Evolutionary conservation across 805 yeast genomes (phyloP), one percentile per base, ranked within the genome.

Genomic region (Cyberlindnera mycetangii): DNA sequence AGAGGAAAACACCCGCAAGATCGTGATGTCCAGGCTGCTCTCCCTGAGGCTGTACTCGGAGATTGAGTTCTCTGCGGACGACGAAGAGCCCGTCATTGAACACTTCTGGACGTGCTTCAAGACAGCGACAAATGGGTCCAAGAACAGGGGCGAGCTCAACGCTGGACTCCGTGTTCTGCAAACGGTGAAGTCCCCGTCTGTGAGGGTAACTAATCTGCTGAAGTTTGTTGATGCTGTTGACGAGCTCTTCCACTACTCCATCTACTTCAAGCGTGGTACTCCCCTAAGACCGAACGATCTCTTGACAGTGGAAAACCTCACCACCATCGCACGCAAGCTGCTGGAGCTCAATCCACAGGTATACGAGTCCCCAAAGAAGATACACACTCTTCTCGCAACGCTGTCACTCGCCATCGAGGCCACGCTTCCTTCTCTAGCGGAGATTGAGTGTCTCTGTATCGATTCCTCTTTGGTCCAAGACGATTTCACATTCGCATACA

Each of bases 401-500:
- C 55, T 82, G 27, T 58, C 68, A 3, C 50, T 63, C 2, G 82
- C 71, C 11, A 59, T 76, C 16, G 60, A 64, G 7, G 47, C 62
- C 5, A 42, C 44, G 4, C 16, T 45, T 17, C 41, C 55, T 7
- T 20, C 49, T 10, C 18, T 38, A 12, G 19, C 43, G 7, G 52
- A 47, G 9, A 48, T 76, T 6, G 60, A 69, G 43, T 64, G 71
- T 14, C 70, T 77, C 32, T 83, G 87, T 53, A 78, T 88, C 18
- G 88, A 85, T 52, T 72, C 83, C 36, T 78, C 95, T 0, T 67
- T 85, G 21, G 78, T 74, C 1, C 78, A 83, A 38, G 66, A 70
- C 47, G 83, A 86, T 59, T 85, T 86, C 52, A 59, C 61, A 2
- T 78, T 69, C 50, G 89, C 95, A 0, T 35, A 59, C 76, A 1